These are phyloP conservation scores for Agaricus subrufescens DNA, from an alignment of 768 basidiomycete genomes.

Conservation along the genomic window DNA sequence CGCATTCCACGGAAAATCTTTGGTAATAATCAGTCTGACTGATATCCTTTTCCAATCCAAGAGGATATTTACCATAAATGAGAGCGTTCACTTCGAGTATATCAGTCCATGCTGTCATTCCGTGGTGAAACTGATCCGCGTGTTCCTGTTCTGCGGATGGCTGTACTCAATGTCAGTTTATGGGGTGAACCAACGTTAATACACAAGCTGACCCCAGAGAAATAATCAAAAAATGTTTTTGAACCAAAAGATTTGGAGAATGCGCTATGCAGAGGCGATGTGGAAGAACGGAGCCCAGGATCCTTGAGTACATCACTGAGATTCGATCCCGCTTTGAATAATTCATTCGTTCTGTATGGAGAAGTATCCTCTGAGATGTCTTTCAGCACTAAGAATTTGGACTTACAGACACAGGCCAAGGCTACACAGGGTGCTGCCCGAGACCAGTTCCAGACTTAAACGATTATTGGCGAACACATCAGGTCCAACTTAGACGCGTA, in stretches of 20 bases:
- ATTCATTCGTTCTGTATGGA: conserved; percentile 15
- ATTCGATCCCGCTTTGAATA: conserved; percentile 16
- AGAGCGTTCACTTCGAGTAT: conserved; percentile 26
- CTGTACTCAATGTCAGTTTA: background rate
- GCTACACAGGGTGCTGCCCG: conserved; percentile 19
- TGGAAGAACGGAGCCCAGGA: conserved; percentile 24
- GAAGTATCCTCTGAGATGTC: background rate
- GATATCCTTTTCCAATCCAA: conserved; percentile 11
- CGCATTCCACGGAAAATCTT: conserved; percentile 31
- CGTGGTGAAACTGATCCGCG: conserved; percentile 22
- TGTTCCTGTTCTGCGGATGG: conserved; percentile 1
- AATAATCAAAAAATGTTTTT: conserved; percentile 20
- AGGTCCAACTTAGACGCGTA: conserved; percentile 17
- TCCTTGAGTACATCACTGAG: conserved; percentile 32
- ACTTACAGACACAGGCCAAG: conserved; percentile 21
- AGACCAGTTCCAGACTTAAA: conserved; percentile 25
- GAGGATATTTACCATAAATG: conserved; percentile 16
- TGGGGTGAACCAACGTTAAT: background rate
- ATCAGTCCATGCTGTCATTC: conserved; percentile 29
- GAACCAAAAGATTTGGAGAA: conserved; percentile 20
- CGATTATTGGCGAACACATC: conserved; percentile 34
- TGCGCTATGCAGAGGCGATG: conserved; percentile 17
- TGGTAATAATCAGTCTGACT: no score
- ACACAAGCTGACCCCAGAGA: conserved; percentile 13
- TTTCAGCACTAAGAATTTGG: background rate